These are phyloP conservation scores for Petasospora rhodanensis DNA, from an alignment of 1,139 yeast genomes.

Conservation along the genomic window DNA sequence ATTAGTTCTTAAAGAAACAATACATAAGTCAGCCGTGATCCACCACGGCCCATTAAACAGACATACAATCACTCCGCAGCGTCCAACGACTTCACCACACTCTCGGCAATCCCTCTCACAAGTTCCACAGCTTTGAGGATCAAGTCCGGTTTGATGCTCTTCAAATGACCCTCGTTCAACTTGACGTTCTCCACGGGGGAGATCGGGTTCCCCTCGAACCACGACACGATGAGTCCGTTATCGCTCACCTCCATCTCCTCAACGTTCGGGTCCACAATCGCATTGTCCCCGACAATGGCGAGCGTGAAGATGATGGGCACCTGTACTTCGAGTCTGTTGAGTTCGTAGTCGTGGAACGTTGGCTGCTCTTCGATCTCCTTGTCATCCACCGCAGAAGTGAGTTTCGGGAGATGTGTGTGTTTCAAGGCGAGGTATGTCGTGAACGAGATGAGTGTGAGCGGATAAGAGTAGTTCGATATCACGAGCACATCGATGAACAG, in stretches of 20 bases:
- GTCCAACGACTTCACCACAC: conserved; percentile 22
- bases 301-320: conserved; percentile 66
- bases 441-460: conserved; percentile 72
- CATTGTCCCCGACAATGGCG: conserved; percentile 64
- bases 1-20: too few relatives aligned
- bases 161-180: conserved; percentile 31
- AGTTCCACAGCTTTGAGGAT: conserved; percentile 21
- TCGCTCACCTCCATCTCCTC: conserved; percentile 87
- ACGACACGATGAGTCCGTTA: conserved; percentile 71
- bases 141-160: conserved; percentile 22
- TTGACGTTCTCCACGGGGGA: conserved; percentile 60
- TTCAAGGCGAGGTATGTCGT: conserved; percentile 77
- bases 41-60: too few relatives aligned
- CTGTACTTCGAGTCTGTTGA: conserved; percentile 55
- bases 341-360: conserved; percentile 74
- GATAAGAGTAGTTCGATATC: conserved; percentile 63
- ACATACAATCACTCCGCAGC: conserved; percentile 14
- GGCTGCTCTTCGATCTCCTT: conserved; percentile 72
- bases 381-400: conserved; percentile 59
- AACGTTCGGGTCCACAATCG: conserved; percentile 74
- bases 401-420: conserved; percentile 70
- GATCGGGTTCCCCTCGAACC: conserved; percentile 58
- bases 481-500: conserved; percentile 76
- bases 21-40: too few relatives aligned
- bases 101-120: conserved; percentile 21